phyloP scores from a whole-genome alignment of 2,329 filamentous ascomycete genomes.

The Beauveria caledonica region DNA sequence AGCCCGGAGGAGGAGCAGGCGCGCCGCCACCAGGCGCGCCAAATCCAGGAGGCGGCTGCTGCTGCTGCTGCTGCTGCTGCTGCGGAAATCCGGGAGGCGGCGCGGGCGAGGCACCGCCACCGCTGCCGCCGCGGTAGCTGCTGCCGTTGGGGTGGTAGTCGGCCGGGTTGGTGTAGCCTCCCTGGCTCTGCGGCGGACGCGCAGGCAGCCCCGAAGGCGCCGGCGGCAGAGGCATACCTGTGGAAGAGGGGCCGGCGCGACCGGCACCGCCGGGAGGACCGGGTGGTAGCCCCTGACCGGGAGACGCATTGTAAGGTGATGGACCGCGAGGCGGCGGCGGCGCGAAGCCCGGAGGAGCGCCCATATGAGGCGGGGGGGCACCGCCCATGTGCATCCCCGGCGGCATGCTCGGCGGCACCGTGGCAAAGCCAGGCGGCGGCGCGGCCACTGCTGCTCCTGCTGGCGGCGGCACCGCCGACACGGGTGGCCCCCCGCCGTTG shows the following conservation, averaged over 20 bases:
- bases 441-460: conserved; percentile 14
- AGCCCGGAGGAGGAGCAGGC: conserved; percentile 33
- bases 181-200: conserved; percentile 39
- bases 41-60: conserved; percentile 31
- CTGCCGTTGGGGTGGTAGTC: conserved; percentile 37
- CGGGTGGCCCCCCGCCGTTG: conserved; percentile 16
- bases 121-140: conserved; percentile 28
- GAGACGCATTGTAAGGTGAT: conserved; percentile 25
- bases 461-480: conserved; percentile 16
- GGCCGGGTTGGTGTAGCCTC: conserved; percentile 37
- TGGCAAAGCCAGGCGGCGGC: conserved; percentile 28
- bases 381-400: conserved; percentile 18
- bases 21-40: conserved; percentile 22
- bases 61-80: conserved; percentile 19
- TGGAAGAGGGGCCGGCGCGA: conserved; percentile 16
- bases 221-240: conserved; percentile 33
- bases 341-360: conserved; percentile 25
- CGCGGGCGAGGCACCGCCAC: conserved; percentile 25
- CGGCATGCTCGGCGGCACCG: conserved; percentile 20
- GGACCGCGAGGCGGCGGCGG: conserved; percentile 27
- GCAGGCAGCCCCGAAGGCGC: conserved; percentile 43
- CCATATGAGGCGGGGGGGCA: conserved; percentile 16
- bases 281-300: conserved; percentile 17
- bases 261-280: conserved; percentile 17
- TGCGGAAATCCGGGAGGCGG: conserved; percentile 28